phyloP scores from a whole-genome alignment of 306 rosid genomes.

The Glycine tomentella region DNA sequence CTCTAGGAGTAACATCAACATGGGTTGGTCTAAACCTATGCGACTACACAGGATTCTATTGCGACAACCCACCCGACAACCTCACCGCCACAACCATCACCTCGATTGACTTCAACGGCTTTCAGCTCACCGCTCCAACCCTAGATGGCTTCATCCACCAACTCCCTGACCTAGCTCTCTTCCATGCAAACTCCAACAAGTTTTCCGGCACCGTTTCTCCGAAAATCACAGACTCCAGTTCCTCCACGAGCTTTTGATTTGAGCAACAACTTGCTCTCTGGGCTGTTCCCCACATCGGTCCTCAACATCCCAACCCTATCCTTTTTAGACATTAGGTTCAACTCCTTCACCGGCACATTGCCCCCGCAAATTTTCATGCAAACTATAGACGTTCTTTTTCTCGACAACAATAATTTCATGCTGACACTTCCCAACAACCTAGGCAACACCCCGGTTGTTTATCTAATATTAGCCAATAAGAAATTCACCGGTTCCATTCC shows the following conservation, averaged over 20 bases:
- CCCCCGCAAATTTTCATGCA: slow-evolving; percentile 72
- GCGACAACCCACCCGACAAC: slow-evolving; percentile 74
- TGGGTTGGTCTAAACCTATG: slow-evolving; percentile 88
- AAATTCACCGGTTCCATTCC: slow-evolving; percentile 81
- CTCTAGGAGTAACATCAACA: slow-evolving; percentile 65
- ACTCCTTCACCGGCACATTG: slow-evolving; percentile 67
- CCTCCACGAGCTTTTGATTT: slow-evolving; percentile 72
- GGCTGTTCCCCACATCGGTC: slow-evolving; percentile 67
- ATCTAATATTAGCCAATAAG: slow-evolving; percentile 80
- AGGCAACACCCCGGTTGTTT: slow-evolving; percentile 60
- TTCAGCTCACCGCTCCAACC: slow-evolving; percentile 61
- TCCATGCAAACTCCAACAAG: slow-evolving; percentile 84
- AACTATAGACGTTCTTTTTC: slow-evolving; percentile 62
- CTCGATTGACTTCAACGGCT: slow-evolving; percentile 82
- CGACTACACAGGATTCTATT: slow-evolving; percentile 82
- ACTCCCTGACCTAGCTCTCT: slow-evolving; percentile 77
- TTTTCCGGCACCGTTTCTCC: slow-evolving; percentile 72
- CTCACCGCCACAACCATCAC: slow-evolving; percentile 69
- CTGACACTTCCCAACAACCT: slow-evolving; percentile 59
- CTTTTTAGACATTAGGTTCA: slow-evolving; percentile 78
- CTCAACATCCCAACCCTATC: slow-evolving; percentile 54
- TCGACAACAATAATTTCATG: slow-evolving; percentile 79
- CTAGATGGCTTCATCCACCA: slow-evolving; percentile 83
- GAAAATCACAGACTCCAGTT: slow-evolving; percentile 57
- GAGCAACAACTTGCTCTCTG: slow-evolving; percentile 77